Percentiles rank a stretch among this genome's conserved stretches.
Evolutionary conservation across 495 filamentous ascomycete species (phyloP).

Genomic region (Aspergillus incahuasiensis): DNA sequence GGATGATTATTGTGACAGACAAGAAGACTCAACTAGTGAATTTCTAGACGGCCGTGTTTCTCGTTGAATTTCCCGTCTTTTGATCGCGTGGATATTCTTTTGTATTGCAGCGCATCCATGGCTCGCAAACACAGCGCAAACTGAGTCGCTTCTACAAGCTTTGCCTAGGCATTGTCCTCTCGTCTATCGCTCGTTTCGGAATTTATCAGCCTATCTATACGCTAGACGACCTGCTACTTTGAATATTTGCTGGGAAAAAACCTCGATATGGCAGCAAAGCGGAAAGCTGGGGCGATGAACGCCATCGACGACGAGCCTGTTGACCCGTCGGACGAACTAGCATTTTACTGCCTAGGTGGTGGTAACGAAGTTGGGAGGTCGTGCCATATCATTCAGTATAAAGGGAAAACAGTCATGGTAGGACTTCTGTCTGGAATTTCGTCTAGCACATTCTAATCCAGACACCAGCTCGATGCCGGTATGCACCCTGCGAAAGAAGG

Average conservation of each 20-base stretch:
- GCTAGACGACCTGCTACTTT: neutral
- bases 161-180: neutral
- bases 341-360: conserved; percentile 88
- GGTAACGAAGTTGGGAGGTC: conserved; percentile 96
- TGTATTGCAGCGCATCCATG: conserved; percentile 13
- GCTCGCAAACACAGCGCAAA: conserved; percentile 1
- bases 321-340: conserved; percentile 80
- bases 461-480: conserved; percentile 80
- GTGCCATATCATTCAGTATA: conserved; percentile 97
- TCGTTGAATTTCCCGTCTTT: neutral
- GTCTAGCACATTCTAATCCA: conserved; percentile 16
- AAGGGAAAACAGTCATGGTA: conserved; percentile 98
- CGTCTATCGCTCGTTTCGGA: no score
- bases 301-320: conserved; percentile 61
- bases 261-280: conserved; percentile 64
- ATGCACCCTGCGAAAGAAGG: conserved; percentile 98
- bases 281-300: conserved; percentile 66
- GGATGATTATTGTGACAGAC: neutral
- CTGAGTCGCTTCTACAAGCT: conserved; percentile 5
- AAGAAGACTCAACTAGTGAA: neutral
- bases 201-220: neutral
- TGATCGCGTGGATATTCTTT: neutral
- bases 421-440: conserved; percentile 22
- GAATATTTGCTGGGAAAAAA: neutral
- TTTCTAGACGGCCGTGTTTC: neutral